These are phyloP conservation scores for Gossypium bickii DNA, from an alignment of 345 rosid genomes.

Conservation along the genomic window DNA sequence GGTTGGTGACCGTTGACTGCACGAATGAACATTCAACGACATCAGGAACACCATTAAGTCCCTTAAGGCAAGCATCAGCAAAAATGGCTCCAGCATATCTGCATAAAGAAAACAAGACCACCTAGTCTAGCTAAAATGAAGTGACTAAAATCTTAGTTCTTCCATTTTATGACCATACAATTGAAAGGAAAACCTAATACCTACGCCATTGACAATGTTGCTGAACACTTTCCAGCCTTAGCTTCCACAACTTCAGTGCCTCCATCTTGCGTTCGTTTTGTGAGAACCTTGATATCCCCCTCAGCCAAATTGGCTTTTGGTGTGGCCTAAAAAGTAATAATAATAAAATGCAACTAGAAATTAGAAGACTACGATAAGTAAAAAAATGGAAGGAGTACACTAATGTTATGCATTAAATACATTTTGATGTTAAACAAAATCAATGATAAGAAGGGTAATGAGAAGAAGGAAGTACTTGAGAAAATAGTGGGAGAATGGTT, in stretches of 20 bases:
- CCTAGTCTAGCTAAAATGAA: background rate
- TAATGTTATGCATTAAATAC: background rate
- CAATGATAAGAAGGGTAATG: background rate
- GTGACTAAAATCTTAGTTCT: background rate
- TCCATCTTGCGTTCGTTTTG: constrained; percentile 82
- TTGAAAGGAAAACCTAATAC: constrained; percentile 18
- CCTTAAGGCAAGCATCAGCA: constrained; percentile 83
- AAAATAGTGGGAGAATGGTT: constrained; percentile 66
- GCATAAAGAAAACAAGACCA: background rate
- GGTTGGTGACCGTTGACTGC: constrained; percentile 66
- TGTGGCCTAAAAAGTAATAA: constrained; percentile 46
- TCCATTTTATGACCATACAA: background rate
- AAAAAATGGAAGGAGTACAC: background rate
- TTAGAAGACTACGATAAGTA: background rate
- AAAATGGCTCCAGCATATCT: constrained; percentile 88
- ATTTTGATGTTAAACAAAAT: background rate
- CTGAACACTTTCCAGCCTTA: constrained; percentile 90
- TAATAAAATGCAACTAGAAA: background rate
- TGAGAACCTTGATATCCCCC: constrained; percentile 59
- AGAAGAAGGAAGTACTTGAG: constrained; percentile 33
- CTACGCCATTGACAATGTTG: constrained; percentile 90
- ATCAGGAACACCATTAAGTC: constrained; percentile 75
- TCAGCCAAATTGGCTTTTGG: constrained; percentile 64
- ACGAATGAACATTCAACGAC: constrained; percentile 72
- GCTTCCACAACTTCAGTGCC: constrained; percentile 90